These are phyloP conservation scores for Leucocoprinus sp. DNA, from an alignment of 768 basidiomycete genomes.

Conservation along the genomic window DNA sequence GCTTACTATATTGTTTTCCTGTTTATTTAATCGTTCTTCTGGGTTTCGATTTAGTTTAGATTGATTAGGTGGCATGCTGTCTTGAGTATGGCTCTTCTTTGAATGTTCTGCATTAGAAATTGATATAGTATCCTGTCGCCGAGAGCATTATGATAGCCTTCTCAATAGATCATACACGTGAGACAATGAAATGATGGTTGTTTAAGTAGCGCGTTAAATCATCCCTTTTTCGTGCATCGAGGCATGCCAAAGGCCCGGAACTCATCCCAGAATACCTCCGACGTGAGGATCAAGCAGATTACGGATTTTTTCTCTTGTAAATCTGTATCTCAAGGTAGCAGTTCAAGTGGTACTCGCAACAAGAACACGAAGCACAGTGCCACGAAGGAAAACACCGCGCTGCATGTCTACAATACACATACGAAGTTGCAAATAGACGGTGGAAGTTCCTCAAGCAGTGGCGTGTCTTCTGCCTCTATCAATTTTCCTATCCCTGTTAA, in stretches of 20 bases:
- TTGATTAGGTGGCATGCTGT: too few species aligned
- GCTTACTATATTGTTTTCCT: too few species aligned
- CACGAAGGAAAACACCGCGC: conserved; percentile 4
- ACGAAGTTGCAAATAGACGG: background rate
- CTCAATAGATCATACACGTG: too few species aligned
- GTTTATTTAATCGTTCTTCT: too few species aligned
- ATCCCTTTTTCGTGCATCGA: background rate
- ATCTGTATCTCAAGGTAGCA: background rate
- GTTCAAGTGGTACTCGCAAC: background rate
- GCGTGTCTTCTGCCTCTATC: background rate
- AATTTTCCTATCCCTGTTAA: background rate
- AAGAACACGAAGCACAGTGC: conserved; percentile 1
- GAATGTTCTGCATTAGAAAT: too few species aligned
- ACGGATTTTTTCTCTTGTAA: conserved; percentile 10
- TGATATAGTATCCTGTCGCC: too few species aligned
- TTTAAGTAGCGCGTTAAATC: too few species aligned
- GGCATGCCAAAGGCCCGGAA: conserved; percentile 9
- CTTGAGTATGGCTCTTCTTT: too few species aligned
- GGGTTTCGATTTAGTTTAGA: too few species aligned
- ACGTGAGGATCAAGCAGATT: conserved; percentile 7
- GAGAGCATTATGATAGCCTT: too few species aligned
- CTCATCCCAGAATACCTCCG: conserved; percentile 1
- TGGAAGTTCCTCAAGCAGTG: background rate
- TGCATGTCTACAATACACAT: background rate
- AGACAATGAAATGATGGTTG: too few species aligned